These are phyloP conservation scores for Collybia nuda DNA, from an alignment of 768 basidiomycete species.

Conservation along the genomic window DNA sequence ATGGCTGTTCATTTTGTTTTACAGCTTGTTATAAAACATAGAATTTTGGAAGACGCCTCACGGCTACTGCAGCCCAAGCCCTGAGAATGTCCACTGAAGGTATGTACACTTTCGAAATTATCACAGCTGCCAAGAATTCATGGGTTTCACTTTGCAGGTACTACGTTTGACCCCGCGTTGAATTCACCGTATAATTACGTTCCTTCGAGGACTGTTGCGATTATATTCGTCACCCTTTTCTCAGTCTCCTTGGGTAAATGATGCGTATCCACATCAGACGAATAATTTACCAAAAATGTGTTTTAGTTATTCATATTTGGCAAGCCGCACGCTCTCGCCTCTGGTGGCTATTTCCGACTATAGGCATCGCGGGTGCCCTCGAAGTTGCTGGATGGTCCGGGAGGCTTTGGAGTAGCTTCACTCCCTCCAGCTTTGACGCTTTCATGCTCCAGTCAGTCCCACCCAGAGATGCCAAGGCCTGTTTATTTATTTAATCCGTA, in stretches of 20 bases:
- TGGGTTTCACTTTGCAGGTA: no score
- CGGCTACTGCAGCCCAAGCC: no score
- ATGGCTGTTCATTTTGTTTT: no score
- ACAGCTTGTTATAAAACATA: no score
- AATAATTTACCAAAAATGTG: neutral
- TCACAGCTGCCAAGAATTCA: no score
- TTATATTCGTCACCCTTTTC: constrained; percentile 39
- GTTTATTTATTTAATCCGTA: constrained; percentile 11
- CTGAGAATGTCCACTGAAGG: no score
- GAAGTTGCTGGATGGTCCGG: constrained; percentile 60
- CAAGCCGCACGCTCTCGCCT: constrained; percentile 43
- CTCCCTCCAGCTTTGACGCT: constrained; percentile 18
- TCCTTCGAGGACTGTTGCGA: constrained; percentile 36
- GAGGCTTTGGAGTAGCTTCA: constrained; percentile 48
- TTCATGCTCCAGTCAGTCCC: constrained; percentile 40
- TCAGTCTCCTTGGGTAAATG: constrained; percentile 34
- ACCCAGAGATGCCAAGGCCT: neutral
- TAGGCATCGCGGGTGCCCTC: constrained; percentile 41
- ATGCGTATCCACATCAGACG: neutral
- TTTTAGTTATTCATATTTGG: constrained; percentile 42
- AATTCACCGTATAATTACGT: constrained; percentile 33
- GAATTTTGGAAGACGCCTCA: no score
- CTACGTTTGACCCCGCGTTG: neutral
- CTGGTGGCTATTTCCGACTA: constrained; percentile 56
- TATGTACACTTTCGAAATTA: no score